These are phyloP conservation scores for Testicularia cyperi DNA, from an alignment of 1,284 basidiomycete genomes.

Conservation along the genomic window DNA sequence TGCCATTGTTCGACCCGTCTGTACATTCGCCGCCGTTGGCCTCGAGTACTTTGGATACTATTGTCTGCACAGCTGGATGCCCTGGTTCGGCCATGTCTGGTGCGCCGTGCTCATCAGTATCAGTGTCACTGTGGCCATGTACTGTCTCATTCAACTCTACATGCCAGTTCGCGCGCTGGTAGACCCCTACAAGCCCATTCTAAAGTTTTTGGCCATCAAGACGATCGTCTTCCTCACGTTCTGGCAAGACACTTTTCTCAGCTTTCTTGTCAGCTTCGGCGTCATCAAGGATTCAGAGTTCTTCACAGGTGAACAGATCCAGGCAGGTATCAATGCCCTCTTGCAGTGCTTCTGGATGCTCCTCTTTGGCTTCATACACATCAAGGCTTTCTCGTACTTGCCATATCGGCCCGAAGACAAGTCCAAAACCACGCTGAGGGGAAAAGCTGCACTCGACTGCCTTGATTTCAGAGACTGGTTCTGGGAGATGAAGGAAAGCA, in stretches of 20 bases:
- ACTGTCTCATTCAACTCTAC: slow-evolving; percentile 76
- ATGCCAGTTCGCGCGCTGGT: slow-evolving; percentile 67
- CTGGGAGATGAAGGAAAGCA: slow-evolving; percentile 42
- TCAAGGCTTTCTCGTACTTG: slow-evolving; percentile 74
- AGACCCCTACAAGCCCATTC: slow-evolving; percentile 68
- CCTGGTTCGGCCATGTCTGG: slow-evolving; percentile 68
- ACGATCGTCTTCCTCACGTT: slow-evolving; percentile 77
- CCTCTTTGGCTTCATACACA: slow-evolving; percentile 69
- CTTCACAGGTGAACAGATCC: slow-evolving; percentile 72
- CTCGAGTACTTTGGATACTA: slow-evolving; percentile 71
- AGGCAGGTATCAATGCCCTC: slow-evolving; percentile 72
- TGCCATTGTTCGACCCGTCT: slow-evolving; percentile 70
- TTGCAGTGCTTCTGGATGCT: slow-evolving; percentile 73
- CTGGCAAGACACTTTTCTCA: slow-evolving; percentile 73
- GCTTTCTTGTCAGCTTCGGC: slow-evolving; percentile 67
- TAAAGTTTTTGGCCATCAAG: slow-evolving; percentile 71
- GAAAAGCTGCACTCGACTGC: slow-evolving; percentile 36
- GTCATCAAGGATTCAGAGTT: slow-evolving; percentile 69
- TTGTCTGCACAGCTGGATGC: slow-evolving; percentile 72
- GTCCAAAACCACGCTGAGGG: slow-evolving; percentile 16
- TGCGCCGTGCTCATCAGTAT: slow-evolving; percentile 69
- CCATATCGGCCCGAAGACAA: slow-evolving; percentile 64
- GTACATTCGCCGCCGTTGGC: slow-evolving; percentile 69
- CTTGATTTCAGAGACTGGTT: slow-evolving; percentile 53
- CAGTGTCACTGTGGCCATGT: slow-evolving; percentile 76